Base-by-base conservation (phyloP, 352 stramenopile species). In the Phytophthora pluvialis region DNA sequence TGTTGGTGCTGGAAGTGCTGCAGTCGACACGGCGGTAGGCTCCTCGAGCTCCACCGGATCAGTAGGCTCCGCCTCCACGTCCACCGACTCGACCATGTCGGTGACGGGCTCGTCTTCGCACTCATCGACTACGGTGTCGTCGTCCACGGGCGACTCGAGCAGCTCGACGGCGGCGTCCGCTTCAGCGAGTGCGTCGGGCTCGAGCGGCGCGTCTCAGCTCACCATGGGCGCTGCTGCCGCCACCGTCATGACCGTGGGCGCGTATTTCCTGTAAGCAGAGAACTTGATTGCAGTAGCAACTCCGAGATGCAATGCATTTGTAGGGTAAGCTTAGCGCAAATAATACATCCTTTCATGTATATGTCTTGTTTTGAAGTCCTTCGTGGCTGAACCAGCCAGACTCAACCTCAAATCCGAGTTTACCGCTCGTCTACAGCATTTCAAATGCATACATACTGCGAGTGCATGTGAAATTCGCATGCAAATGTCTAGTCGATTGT, bases 251-350 rank as follows among this genome's bases (percentile, higher is more conserved):
- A 38, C 46, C 2, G 16, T 69, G 12, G 45, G 55, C 4, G 36
- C 67, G 6, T 75, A 64, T 45, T 75, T 75, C 54, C 12, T 75
- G 61, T 71, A 75, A 43, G 52, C 8, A n/a, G n/a, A n/a, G n/a
- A n/a, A n/a, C n/a, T n/a, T n/a, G n/a, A n/a, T n/a, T n/a, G n/a
- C n/a, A n/a, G n/a, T n/a, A n/a, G n/a, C n/a, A n/a, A n/a, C n/a
- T n/a, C n/a, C n/a, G n/a, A n/a, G n/a, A n/a, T n/a, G n/a, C n/a
- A n/a, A n/a, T n/a, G n/a, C n/a, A n/a, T n/a, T n/a, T n/a, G n/a
- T n/a, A n/a, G n/a, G n/a, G n/a, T n/a, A n/a, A n/a, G n/a, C n/a
- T n/a, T n/a, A n/a, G n/a, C n/a, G n/a, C n/a, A n/a, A n/a, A n/a
- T n/a, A n/a, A n/a, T n/a, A n/a, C n/a, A n/a, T n/a, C n/a, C n/a